Base-by-base conservation (phyloP, 106 monocot genomes). In the Acorus gramineus region DNA sequence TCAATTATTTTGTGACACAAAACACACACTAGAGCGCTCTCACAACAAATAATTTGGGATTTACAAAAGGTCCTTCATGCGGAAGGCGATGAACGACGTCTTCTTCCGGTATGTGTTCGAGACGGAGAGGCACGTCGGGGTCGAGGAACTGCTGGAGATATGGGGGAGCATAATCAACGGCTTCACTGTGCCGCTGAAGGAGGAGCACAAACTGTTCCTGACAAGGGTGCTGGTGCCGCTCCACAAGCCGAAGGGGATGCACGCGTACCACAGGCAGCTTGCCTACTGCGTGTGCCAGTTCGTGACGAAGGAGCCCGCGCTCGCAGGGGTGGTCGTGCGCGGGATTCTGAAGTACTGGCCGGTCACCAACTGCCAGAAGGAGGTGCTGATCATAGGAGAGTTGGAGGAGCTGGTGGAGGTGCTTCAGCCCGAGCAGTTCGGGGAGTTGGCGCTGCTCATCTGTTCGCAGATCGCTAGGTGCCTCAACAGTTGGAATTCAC, bases 91-190 rank as follows among this genome's bases (percentile, higher is more conserved):
- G 82, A 52, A 42, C 56, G 51, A 67, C 59, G 62, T 56, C 49
- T 44, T 74, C 60, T 56, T 82, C 46, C 42, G 50, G 50, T 77
- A 69, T 55, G 64, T 11, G n/a, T 42, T 56, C 47, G 81, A 81
- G 46, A 52, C 47, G 11, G 78, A 71, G 62, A 13, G 66, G 13
- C 66, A 78, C 7, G 59, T 57, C 14, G 78, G 74, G 11, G 60
- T 69, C 7, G 71, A 48, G 4, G 82, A 83, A 53, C 61, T 83
- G 65, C 71, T 83, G 54, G 82, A 83, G 71, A 68, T 83, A 2
- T 78, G 56, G 46, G 78, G 78, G 55, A 80, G 84, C 60, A 80
- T 84, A 48, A 76, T 84, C 60, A 69, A 69, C 14, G 76, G 79
- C 48, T 79, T 84, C 57, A 65, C 76, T 2, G 76, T 80, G 56